Conservation (phyloP, 306 rosid species). For the Inga leiocalycina region DNA sequence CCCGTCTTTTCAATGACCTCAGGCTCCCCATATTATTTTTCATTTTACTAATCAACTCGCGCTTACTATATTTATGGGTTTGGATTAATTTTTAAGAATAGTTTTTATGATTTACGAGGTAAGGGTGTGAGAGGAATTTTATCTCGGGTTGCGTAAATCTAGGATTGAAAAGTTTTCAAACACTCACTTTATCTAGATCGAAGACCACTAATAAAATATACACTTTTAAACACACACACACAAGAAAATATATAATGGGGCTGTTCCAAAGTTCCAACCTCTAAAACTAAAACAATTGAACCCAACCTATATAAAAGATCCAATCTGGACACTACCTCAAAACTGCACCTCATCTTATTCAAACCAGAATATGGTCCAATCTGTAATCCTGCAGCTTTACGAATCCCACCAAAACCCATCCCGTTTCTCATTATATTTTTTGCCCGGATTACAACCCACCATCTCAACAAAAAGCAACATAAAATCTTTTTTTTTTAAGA, state of each 20-base stretch:
- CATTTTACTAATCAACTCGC: slow-evolving; percentile 24
- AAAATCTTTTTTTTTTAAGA: background rate
- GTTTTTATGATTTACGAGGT: no score
- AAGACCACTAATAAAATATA: slow-evolving; percentile 8
- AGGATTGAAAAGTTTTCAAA: no score
- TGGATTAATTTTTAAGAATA: no score
- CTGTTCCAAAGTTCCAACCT: slow-evolving; percentile 43
- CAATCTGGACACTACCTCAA: slow-evolving; percentile 36
- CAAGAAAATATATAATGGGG: background rate
- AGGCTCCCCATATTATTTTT: slow-evolving; percentile 23
- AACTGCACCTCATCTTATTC: slow-evolving; percentile 21
- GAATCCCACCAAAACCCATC: slow-evolving; percentile 35
- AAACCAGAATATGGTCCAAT: slow-evolving; percentile 30
- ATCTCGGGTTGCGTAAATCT: no score
- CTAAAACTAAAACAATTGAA: slow-evolving; percentile 31
- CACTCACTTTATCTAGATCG: slow-evolving; percentile 32
- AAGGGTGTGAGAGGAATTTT: no score
- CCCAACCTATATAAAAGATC: slow-evolving; percentile 40
- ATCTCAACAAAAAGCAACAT: slow-evolving; percentile 4
- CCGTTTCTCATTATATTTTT: background rate
- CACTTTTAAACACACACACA: background rate
- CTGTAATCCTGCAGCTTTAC: slow-evolving; percentile 13
- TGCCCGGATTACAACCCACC: background rate
- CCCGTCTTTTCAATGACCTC: slow-evolving; percentile 19
- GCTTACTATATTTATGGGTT: background rate